These are phyloP conservation scores for Cystobasidium ongulense DNA, from an alignment of 768 basidiomycete genomes.

Conservation along the genomic window DNA sequence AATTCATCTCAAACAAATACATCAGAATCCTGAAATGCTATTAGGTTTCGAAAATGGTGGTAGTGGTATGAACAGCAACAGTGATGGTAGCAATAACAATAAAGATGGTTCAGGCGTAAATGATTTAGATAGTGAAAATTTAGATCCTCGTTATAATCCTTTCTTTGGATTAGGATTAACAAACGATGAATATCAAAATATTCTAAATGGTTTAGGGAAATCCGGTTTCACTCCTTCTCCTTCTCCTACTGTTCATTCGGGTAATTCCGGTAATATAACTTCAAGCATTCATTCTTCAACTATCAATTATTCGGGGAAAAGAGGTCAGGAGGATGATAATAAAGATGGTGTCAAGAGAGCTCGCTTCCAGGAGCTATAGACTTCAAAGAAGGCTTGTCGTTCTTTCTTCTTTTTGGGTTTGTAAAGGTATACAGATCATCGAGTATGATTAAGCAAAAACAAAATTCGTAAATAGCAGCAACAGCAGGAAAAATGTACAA, in stretches of 20 bases:
- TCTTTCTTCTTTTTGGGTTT: too few relatives aligned
- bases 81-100: neutral
- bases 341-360: slow-evolving; percentile 4
- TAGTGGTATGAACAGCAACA: neutral
- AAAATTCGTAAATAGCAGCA: too few relatives aligned
- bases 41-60: neutral
- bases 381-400: neutral
- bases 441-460: too few relatives aligned
- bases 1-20: slow-evolving; percentile 74
- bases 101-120: neutral
- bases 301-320: neutral
- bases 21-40: slow-evolving; percentile 47
- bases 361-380: slow-evolving; percentile 15
- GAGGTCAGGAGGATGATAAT: neutral
- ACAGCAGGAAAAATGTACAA: too few relatives aligned
- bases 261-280: neutral
- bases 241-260: neutral
- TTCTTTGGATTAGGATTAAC: slow-evolving; percentile 76
- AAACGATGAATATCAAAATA: slow-evolving; percentile 75
- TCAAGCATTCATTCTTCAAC: neutral
- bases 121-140: slow-evolving; percentile 50
- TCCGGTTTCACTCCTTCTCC: slow-evolving; percentile 1
- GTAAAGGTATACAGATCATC: too few relatives aligned
- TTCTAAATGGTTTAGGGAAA: slow-evolving; percentile 57
- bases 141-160: slow-evolving; percentile 59